Evolutionary conservation across 306 rosid genomes (phyloP).

Genomic region (Heteromeles arbutifolia): DNA sequence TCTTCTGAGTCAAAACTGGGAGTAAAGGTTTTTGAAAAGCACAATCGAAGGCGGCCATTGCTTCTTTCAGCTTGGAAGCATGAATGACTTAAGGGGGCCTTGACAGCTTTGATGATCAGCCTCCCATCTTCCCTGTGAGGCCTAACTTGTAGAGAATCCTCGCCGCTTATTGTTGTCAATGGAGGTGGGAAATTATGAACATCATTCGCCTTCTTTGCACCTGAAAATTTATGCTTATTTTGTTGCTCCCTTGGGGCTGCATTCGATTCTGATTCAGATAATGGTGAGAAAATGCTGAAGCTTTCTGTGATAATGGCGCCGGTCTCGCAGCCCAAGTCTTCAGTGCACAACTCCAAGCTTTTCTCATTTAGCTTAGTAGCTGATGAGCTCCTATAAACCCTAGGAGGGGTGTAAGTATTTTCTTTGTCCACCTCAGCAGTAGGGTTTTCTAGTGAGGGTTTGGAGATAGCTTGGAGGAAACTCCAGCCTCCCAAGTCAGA

Average conservation of each 20-base stretch:
- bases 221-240: constrained; percentile 20
- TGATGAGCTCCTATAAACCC: constrained; percentile 35
- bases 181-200: constrained; percentile 69
- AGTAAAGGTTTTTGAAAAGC: constrained; percentile 25
- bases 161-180: constrained; percentile 81
- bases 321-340: constrained; percentile 76
- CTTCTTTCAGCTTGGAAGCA: constrained; percentile 65
- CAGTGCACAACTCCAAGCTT: constrained; percentile 78
- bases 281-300: constrained; percentile 27
- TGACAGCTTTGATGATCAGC: constrained; percentile 58
- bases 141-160: constrained; percentile 43
- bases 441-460: background rate
- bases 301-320: constrained; percentile 56
- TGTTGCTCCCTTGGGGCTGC: constrained; percentile 27
- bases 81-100: constrained; percentile 31
- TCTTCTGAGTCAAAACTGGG: constrained; percentile 28
- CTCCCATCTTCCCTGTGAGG: constrained; percentile 80
- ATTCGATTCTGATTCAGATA: constrained; percentile 11
- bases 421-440: constrained; percentile 16
- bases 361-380: constrained; percentile 35
- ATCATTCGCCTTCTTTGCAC: constrained; percentile 36
- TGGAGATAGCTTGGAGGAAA: constrained; percentile 52
- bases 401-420: constrained; percentile 50
- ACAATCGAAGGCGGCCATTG: constrained; percentile 78
- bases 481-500: constrained; percentile 37